phyloP scores from a whole-genome alignment of 352 stramenopile genomes.

The Globisporangium abappressorium region DNA sequence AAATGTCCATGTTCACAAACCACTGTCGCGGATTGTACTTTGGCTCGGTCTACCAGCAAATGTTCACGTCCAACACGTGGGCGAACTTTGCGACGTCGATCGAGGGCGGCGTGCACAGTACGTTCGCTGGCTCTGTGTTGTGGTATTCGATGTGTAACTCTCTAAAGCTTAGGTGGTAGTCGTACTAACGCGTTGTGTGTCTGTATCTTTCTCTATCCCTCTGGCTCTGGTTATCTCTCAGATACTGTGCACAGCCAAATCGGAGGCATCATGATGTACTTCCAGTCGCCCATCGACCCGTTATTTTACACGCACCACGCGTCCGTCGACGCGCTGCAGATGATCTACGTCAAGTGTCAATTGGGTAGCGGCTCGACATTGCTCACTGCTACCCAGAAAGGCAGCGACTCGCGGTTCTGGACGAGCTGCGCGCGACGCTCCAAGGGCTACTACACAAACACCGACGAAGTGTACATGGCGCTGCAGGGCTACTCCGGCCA shows the following conservation, averaged over 20 bases:
- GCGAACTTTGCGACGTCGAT: conserved; percentile 25
- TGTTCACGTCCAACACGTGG: conserved; percentile 36
- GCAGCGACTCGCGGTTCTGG: conserved; percentile 33
- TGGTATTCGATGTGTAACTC: too few species aligned
- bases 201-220: too few species aligned
- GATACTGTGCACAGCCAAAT: conserved; percentile 44
- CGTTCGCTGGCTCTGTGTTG: too few species aligned
- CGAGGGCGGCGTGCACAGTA: conserved; percentile 53
- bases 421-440: conserved; percentile 25
- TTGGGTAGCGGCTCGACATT: conserved; percentile 15
- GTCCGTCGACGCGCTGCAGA: conserved; percentile 41
- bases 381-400: conserved; percentile 26
- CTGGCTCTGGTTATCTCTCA: too few species aligned
- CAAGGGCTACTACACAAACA: conserved; percentile 16
- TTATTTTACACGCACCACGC: conserved; percentile 56
- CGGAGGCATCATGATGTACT: conserved; percentile 40
- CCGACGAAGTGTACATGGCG: conserved; percentile 32
- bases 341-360: conserved; percentile 58
- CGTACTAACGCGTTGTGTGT: too few species aligned
- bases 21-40: too few species aligned
- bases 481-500: conserved; percentile 15
- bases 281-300: conserved; percentile 45
- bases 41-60: conserved; percentile 43
- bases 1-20: too few species aligned
- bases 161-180: too few species aligned